These are phyloP conservation scores for Microascus cirrosus DNA, from an alignment of 2,329 filamentous ascomycete species.

Conservation along the genomic window DNA sequence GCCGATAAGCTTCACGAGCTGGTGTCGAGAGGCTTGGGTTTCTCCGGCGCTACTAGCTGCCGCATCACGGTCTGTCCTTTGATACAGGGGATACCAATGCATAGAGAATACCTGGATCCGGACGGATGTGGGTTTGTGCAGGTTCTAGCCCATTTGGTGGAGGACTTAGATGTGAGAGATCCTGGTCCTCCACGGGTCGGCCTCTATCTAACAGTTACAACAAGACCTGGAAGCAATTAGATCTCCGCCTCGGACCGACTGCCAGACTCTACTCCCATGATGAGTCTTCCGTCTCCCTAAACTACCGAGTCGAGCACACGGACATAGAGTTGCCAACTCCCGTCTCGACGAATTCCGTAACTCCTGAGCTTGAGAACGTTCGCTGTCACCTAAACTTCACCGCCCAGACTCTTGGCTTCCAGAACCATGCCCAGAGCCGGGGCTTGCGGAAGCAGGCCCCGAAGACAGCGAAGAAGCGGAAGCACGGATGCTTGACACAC, in stretches of 20 bases:
- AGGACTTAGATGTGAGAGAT: not conserved
- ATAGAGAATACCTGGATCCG: not conserved
- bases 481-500: not conserved
- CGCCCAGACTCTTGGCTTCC: not conserved
- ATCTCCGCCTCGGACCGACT: not conserved
- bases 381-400: not conserved
- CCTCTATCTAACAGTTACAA: not conserved
- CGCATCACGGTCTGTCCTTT: not conserved
- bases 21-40: not conserved
- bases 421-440: not conserved
- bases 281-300: not conserved
- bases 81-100: not conserved
- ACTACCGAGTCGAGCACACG: not conserved
- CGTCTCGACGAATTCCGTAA: not conserved
- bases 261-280: not conserved
- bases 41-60: not conserved
- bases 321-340: not conserved
- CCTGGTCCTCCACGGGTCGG: not conserved
- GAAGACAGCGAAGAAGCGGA: not conserved
- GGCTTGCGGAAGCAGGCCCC: not conserved
- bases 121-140: not conserved
- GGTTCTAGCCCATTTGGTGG: not conserved
- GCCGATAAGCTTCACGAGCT: not conserved
- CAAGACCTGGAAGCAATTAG: not conserved
- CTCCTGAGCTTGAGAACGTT: not conserved